phyloP scores from a whole-genome alignment of 2,329 filamentous ascomycete species.

The Byssothecium circinans region DNA sequence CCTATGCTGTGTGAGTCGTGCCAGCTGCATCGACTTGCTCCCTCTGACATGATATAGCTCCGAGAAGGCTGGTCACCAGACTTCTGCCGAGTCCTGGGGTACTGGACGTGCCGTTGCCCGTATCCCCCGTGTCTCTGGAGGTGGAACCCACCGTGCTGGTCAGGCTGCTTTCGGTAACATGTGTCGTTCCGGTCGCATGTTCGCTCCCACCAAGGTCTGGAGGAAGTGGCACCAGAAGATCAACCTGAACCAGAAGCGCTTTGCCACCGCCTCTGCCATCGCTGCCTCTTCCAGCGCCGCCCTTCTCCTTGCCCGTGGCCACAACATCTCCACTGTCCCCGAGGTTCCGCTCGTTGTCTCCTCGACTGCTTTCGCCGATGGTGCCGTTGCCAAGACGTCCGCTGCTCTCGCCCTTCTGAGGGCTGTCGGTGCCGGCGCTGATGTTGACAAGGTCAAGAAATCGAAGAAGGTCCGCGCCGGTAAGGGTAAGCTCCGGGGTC shows the following conservation, averaged over 20 bases:
- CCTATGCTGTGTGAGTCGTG: constrained; percentile 81
- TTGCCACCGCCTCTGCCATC: constrained; percentile 95
- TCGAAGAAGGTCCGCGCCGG: constrained; percentile 97
- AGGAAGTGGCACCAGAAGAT: constrained; percentile 99
- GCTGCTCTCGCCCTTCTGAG: constrained; percentile 84
- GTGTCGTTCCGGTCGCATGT: constrained; percentile 99
- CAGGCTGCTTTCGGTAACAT: constrained; percentile 99
- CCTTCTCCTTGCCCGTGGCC: constrained; percentile 94
- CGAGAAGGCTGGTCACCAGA: constrained; percentile 99
- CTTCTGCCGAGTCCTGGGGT: constrained; percentile 99
- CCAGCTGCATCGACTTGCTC: constrained; percentile 1
- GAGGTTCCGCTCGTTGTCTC: constrained; percentile 97
- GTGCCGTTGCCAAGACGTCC: constrained; percentile 83
- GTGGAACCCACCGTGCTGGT: constrained; percentile 99
- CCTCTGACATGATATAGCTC: constrained; percentile 32
- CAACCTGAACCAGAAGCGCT: constrained; percentile 98
- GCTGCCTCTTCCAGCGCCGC: constrained; percentile 94
- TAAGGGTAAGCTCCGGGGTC: constrained; percentile 98
- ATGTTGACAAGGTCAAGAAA: constrained; percentile 93
- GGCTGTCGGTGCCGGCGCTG: constrained; percentile 84
- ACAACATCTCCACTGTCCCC: constrained; percentile 87
- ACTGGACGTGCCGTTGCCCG: constrained; percentile 97
- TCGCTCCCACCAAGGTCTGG: constrained; percentile 99
- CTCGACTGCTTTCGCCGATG: constrained; percentile 81
- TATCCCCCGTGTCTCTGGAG: constrained; percentile 99